Evolutionary conservation across 768 basidiomycete genomes (phyloP).

Genomic region (Auricularia auricula-judae): DNA sequence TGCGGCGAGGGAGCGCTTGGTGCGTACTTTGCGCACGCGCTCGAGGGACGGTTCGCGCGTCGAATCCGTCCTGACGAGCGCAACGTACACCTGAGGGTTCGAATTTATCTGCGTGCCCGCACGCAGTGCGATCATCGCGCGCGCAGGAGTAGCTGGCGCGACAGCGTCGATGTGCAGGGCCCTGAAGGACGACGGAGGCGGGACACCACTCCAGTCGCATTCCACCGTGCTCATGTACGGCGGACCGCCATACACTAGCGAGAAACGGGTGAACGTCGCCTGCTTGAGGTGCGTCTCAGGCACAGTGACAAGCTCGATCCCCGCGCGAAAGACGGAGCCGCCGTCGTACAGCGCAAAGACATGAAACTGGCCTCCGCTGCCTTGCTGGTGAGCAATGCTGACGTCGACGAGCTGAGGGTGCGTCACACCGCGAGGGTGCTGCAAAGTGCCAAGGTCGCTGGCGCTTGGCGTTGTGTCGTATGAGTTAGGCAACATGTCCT

Average conservation of each 20-base stretch:
- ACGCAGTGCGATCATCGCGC: not conserved
- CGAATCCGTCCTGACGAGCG: not conserved
- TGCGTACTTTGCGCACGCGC: not conserved
- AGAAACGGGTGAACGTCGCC: not conserved
- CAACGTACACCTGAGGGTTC: not conserved
- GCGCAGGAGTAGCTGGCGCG: not conserved
- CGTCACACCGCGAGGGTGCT: not conserved
- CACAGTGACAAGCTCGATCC: not conserved
- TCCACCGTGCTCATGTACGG: not conserved
- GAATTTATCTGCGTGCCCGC: not conserved
- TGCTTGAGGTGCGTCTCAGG: not conserved
- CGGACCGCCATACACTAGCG: not conserved
- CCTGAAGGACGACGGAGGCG: not conserved
- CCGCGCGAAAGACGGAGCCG: not conserved
- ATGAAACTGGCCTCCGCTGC: not conserved
- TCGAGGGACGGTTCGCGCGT: not conserved
- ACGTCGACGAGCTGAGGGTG: not conserved
- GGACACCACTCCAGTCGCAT: not conserved
- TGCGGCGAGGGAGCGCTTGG: not conserved
- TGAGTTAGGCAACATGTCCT: not conserved
- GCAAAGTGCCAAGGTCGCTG: not conserved
- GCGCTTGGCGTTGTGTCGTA: not conserved
- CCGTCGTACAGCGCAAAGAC: not conserved
- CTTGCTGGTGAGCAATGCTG: not conserved
- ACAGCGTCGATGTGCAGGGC: not conserved